Conservation (phyloP, 202 grass and related monocot genomes). For the Zizania palustris region DNA sequence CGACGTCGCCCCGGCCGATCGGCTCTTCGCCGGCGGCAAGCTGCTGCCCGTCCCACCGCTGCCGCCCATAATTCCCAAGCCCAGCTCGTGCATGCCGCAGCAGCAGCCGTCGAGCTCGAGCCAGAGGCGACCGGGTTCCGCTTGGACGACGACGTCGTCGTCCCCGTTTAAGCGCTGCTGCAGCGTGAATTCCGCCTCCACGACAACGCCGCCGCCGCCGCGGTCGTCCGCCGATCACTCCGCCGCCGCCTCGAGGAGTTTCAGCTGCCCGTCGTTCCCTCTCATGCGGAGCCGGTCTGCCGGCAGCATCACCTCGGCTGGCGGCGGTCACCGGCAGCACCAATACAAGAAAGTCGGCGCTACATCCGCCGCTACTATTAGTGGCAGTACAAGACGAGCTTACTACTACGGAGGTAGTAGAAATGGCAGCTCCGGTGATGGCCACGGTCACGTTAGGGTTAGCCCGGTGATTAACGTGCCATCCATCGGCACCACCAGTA, state of each 20-base stretch:
- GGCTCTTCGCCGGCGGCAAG: slow-evolving; percentile 58
- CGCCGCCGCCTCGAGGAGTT: slow-evolving; percentile 36
- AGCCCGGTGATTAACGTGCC: slow-evolving; percentile 63
- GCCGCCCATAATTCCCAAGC: not conserved
- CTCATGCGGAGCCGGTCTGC: slow-evolving; percentile 56
- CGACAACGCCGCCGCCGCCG: not conserved
- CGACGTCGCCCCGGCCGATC: slow-evolving; percentile 57
- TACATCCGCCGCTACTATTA: not conserved
- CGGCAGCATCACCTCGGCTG: not conserved
- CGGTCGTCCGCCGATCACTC: too few species aligned
- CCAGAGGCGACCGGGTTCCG: not conserved
- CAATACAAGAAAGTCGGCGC: slow-evolving; percentile 26
- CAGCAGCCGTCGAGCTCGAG: not conserved
- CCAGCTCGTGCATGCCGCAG: slow-evolving; percentile 14
- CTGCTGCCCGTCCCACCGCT: slow-evolving; percentile 57
- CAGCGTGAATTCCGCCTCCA: slow-evolving; percentile 45
- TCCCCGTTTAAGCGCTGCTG: slow-evolving; percentile 49
- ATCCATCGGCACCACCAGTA: slow-evolving; percentile 34
- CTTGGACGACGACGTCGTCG: too few species aligned
- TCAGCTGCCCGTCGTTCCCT: slow-evolving; percentile 47
- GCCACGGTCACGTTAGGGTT: slow-evolving; percentile 38
- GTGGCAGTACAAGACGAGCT: not conserved
- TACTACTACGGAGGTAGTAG: slow-evolving; percentile 48
- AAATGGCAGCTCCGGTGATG: slow-evolving; percentile 7
- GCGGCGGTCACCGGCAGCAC: not conserved